Evolutionary conservation across 805 yeast species (phyloP), one percentile per base, ranked within the genome.

Genomic region (Metschnikowia gelsemii): DNA sequence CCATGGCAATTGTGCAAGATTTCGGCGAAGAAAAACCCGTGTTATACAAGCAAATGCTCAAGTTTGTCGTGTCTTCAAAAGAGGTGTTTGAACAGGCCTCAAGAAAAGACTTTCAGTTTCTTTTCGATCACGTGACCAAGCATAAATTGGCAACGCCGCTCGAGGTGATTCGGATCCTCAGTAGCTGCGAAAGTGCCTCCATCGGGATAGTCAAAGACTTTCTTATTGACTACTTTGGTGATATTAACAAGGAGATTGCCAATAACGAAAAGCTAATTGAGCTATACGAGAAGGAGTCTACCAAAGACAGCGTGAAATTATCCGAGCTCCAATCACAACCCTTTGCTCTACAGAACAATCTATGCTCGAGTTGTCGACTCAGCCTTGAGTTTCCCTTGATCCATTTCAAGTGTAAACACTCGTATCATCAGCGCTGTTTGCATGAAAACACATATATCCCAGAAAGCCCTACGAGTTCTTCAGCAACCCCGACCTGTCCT

Each of bases 391-490:
- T 82, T 30, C 97, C 98, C 0, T 75, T 83, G 2, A 77, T 86
- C 0, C 95, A 87, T 54, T 93, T 91, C 67, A 77, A 80, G 49
- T 93, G 99, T 65, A 73, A 75, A 22, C 99, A 93, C 56, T 79
- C 93, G 2, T 89, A 79, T 57, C 98, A 93, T 57, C 86, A 84
- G 51, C 70, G 84, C 32, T 93, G 99, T 57, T 62, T 88, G 19
- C 72, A 71, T 36, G 80, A 79, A 31, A 76, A 70, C 33, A 48
- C 46, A n/a, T 48, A 61, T 44, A 62, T 59, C 16, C 56, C 55
- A 7, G 55, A 50, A 11, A n/a, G n/a, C n/a, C n/a, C 29, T 16
- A 13, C 36, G 11, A 31, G 12, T 25, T 16, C 33, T 16, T 38
- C 49, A 1, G 39, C 33, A 8, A 49, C 42, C 22, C 54, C 52